These are phyloP conservation scores for Chaetomiaceae sp. DNA, from an alignment of 2,329 filamentous ascomycete genomes.

Conservation along the genomic window DNA sequence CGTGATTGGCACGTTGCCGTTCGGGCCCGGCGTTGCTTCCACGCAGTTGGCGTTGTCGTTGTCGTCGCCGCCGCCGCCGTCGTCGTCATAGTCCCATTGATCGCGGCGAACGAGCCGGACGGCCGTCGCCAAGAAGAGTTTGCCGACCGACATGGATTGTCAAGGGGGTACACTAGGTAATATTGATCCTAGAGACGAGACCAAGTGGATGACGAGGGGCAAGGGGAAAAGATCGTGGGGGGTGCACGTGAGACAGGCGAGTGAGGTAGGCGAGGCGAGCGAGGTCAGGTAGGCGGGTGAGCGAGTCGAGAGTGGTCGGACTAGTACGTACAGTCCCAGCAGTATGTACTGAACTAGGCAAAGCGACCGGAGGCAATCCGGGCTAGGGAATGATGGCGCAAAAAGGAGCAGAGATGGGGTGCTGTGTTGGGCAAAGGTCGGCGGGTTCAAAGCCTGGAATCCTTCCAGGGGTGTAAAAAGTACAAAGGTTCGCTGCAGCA, in stretches of 20 bases:
- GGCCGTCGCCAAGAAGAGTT: background rate
- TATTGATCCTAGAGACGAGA: background rate
- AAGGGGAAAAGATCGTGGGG: background rate
- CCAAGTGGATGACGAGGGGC: too few species aligned
- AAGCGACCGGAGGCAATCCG: too few species aligned
- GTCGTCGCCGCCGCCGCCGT: background rate
- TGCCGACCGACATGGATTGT: background rate
- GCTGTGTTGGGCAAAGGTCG: background rate
- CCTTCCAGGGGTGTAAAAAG: background rate
- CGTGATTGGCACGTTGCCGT: constrained; percentile 26
- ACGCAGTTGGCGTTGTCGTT: constrained; percentile 1
- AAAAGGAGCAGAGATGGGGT: background rate
- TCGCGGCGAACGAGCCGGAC: background rate
- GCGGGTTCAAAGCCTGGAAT: background rate
- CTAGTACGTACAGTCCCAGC: too few species aligned
- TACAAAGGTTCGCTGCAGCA: background rate
- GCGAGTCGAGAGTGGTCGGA: too few species aligned
- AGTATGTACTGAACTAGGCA: too few species aligned
- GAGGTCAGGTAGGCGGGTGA: too few species aligned
- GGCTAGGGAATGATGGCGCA: background rate
- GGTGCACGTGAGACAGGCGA: background rate
- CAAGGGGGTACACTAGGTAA: background rate
- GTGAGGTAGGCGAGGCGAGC: too few species aligned
- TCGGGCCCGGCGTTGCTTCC: constrained; percentile 15
- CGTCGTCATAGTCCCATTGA: background rate